These are phyloP conservation scores for Silene uniflora DNA, from an alignment of 148 eudicot genomes.

Conservation along the genomic window DNA sequence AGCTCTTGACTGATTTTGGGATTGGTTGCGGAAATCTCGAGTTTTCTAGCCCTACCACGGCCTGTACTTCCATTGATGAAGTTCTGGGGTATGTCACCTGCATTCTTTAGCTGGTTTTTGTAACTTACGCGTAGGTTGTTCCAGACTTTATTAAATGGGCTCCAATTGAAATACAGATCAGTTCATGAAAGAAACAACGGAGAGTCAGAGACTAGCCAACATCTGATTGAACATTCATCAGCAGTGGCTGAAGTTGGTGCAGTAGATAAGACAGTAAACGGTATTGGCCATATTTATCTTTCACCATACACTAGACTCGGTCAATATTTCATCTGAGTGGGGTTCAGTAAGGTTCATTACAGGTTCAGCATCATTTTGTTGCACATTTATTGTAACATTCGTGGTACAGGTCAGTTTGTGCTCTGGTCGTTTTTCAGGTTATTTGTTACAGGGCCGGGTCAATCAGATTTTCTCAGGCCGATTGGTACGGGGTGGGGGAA, in stretches of 20 bases:
- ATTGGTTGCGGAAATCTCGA: constrained; percentile 33
- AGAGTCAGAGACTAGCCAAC: constrained; percentile 36
- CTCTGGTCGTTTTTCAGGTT: too few species aligned
- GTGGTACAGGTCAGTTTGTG: too few species aligned
- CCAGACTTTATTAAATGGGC: constrained; percentile 1
- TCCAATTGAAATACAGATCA: constrained; percentile 38
- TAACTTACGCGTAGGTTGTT: not conserved
- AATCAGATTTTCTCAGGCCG: too few species aligned
- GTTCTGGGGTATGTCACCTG: constrained; percentile 38
- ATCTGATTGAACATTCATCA: constrained; percentile 40
- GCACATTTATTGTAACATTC: too few species aligned
- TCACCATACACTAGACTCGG: not conserved
- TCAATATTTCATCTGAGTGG: too few species aligned
- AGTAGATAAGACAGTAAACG: constrained; percentile 38
- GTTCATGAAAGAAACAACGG: constrained; percentile 28
- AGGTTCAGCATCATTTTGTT: too few species aligned
- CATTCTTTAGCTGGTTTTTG: not conserved
- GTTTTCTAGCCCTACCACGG: constrained; percentile 36
- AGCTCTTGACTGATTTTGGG: constrained; percentile 61
- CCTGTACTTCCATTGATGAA: constrained; percentile 41
- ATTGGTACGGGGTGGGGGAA: too few species aligned
- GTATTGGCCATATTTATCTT: constrained; percentile 20
- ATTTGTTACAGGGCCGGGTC: too few species aligned
- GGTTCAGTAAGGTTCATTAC: too few species aligned
- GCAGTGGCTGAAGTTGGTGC: constrained; percentile 35